These are phyloP conservation scores for Vaccinium myrtillus DNA, from an alignment of 148 eudicot species.

Conservation along the genomic window DNA sequence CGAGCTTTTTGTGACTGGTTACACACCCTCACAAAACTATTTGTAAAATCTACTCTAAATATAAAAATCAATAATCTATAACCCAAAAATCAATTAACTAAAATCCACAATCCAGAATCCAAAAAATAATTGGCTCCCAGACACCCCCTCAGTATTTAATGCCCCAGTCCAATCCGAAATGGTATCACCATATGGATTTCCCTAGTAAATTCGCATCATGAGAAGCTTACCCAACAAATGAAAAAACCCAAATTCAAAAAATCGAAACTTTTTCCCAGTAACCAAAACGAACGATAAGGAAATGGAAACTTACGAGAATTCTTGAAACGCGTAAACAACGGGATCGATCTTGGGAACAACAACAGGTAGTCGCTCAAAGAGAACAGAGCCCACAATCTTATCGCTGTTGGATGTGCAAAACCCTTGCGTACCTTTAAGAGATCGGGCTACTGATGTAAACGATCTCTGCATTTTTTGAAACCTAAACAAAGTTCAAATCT, in stretches of 20 bases:
- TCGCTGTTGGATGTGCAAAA: conserved; percentile 39
- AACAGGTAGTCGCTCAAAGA: conserved; percentile 87
- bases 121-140: no score
- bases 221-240: not conserved
- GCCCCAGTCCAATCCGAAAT: no score
- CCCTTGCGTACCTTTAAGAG: conserved; percentile 25
- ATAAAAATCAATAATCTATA: no score
- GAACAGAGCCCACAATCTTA: conserved; percentile 77
- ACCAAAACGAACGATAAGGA: not conserved
- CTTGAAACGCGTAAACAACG: conserved; percentile 79
- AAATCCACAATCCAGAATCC: no score
- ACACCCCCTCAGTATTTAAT: no score
- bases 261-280: not conserved
- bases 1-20: no score
- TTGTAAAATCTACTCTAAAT: no score
- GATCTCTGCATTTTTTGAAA: conserved; percentile 35
- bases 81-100: no score
- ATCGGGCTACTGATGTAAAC: conserved; percentile 20
- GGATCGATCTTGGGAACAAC: conserved; percentile 92
- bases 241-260: not conserved
- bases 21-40: no score
- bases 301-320: conserved; percentile 71
- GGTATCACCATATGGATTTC: not conserved
- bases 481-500: not conserved
- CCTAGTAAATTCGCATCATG: not conserved